Base-by-base conservation (phyloP, 495 filamentous ascomycete genomes). In the Penicillium antarcticum region DNA sequence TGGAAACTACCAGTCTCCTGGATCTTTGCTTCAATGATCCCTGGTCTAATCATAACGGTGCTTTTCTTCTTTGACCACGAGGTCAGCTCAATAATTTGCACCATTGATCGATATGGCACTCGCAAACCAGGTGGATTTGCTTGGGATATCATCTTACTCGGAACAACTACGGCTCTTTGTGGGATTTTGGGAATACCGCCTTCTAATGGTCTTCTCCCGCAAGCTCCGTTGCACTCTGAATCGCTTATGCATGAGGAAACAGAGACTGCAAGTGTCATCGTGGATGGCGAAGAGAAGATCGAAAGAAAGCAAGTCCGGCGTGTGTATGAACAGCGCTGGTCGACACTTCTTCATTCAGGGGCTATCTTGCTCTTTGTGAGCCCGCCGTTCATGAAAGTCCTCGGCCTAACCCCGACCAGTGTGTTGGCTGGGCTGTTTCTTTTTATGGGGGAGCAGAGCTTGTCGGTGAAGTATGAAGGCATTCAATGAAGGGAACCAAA, bases 21-120 rank as follows among this genome's bases (percentile, higher is more conserved):
- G 86, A 74, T 86, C 5, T 81, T 87, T 57, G 77, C 75, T 26
- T 79, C 86, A 35, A 80, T 87, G 7, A 66, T 87, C 2, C 84
- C 84, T 0, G 85, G 85, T 0, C 58, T 80, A 13, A 86, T 88
- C 53, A 85, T 88, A 48, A 88, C 84, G 1, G 70, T 82, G 0
- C 75, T 88, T 0, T 88, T 87, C 71, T 88, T 86, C 69, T 88
- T 88, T 56, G 85, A 88, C 49, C 86, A 87, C 45, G 85, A 88
- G 57, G 83, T 88, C 19, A 86, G 81, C 58, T 87, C 82, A n/a
- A 88, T 88, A 47, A 87, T 87, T 42, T 87, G 84, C 58, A 88
- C 85, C 0, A 77, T 86, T 46, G 76, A 82, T 16, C 78, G 83
- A 14, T 87, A 88, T 59, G 84, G 85, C 5, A 81, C 81, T 2